Conservation (phyloP, 345 rosid species). For the Trapa bicornis region DNA sequence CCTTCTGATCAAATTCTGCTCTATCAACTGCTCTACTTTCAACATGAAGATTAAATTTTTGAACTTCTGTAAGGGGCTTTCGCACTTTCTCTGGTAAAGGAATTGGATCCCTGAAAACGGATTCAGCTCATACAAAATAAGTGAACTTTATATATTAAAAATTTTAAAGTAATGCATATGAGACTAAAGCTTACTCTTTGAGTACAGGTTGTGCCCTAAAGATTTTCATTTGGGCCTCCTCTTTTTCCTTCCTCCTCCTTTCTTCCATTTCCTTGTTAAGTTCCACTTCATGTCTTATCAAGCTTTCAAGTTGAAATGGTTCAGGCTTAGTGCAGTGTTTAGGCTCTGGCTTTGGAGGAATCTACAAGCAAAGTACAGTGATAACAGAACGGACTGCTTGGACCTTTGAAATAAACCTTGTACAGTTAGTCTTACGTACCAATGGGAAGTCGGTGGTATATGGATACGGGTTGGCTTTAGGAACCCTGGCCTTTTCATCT, state of each 20-base stretch:
- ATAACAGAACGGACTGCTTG: not conserved
- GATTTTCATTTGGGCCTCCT: slow-evolving; percentile 56
- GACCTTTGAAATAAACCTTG: not conserved
- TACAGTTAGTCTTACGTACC: slow-evolving; percentile 28
- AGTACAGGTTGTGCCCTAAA: slow-evolving; percentile 73
- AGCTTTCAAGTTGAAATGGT: slow-evolving; percentile 81
- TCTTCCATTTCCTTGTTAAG: slow-evolving; percentile 73
- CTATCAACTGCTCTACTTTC: slow-evolving; percentile 67
- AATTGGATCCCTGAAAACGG: slow-evolving; percentile 58
- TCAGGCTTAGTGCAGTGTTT: slow-evolving; percentile 71
- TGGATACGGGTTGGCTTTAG: slow-evolving; percentile 84
- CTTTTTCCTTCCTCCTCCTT: slow-evolving; percentile 51
- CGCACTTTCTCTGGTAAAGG: slow-evolving; percentile 86
- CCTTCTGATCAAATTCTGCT: slow-evolving; percentile 89
- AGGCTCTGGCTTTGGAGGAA: slow-evolving; percentile 85
- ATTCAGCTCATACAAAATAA: not conserved
- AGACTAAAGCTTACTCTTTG: slow-evolving; percentile 54
- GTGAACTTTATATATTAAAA: not conserved
- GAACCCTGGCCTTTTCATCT: slow-evolving; percentile 68
- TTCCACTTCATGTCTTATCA: slow-evolving; percentile 84
- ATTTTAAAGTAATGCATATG: not conserved
- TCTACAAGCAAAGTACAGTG: slow-evolving; percentile 21
- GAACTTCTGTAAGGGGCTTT: slow-evolving; percentile 75
- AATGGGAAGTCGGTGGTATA: slow-evolving; percentile 92
- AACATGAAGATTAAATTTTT: slow-evolving; percentile 52